Evolutionary conservation across 2,329 filamentous ascomycete species (phyloP), one percentile per base, ranked within the genome.

Genomic region (Penicillium fuscoglaucum): DNA sequence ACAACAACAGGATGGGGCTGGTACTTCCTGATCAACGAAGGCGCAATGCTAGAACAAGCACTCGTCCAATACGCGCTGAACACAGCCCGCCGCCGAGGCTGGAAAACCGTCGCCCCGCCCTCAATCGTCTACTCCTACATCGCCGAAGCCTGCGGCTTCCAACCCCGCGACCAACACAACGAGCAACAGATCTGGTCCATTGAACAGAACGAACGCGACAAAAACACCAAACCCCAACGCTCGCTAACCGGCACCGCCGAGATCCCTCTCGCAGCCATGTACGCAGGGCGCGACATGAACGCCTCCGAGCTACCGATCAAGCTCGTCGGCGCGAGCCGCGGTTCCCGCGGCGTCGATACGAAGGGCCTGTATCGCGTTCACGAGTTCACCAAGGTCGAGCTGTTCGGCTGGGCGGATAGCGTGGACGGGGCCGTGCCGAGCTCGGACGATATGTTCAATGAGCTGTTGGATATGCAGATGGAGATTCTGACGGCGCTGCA

Each of bases 361-460:
- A 97, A 96, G 77, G 95, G 95, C 6, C 80, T 99, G 1, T 99
- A 98, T 77, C 89, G 95, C 29, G 95, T 99, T 4, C 95, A 99
- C 76, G 95, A 99, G 76, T 99, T 99, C 77, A 96, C 92, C 29
- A 99, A 99, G 74, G 93, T 99, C 0, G 95, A 99, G 76, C 87
- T 99, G 82, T 98, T 99, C 72, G 92, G 90, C 0, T 99, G 95
- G 95, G 89, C 91, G 5, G 68, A 82, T 31, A 72, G 67, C 37
- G 86, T 90, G 1, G 81, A 85, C 17, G 58, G 66, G 28, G 47
- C 68, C 10, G 51, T 47, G 7, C 62, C 51, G 44, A 73, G 65
- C 6, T 76, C 72, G 13, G 64, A 77, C 66, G 47, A 76, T 74
- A 41, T 93, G 13, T 96, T 96, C 73, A 81, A 90, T 51, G 92